Evolutionary conservation across 116 monocot species (phyloP), one percentile per base, ranked within the genome.

Genomic region (Phalaenopsis hybrid): DNA sequence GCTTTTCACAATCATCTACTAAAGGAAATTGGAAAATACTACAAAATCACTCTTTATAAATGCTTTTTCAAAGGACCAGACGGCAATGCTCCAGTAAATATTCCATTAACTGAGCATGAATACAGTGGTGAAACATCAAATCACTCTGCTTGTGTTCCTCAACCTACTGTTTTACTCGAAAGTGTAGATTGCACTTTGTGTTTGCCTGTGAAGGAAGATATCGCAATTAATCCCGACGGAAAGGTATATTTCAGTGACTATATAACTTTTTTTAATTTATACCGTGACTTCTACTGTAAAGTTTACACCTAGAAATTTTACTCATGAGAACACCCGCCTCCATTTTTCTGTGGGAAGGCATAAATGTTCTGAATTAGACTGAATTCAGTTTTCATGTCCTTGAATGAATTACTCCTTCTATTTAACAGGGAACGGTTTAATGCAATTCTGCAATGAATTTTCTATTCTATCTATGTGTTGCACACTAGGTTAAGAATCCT

Each of bases 161-260:
- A 16, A 73, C 12, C 34, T 43, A 31, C 41, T 15, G 41, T 43
- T 73, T 5, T 12, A 5, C 41, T 43, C 5, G 73, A 73, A 41
- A 5, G 17, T 43, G 43, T 43, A 73, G 45, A 8, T 46, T 75
- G 46, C n/a, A 45, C 8, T 46, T 75, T 33, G 2, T 46, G 5
- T 46, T 45, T 75, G 17, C 8, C 46, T 75, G 75, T 5, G 45
- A 75, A n/a, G 45, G 45, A 75, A 75, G 75, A 46, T 8, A 46
- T 33, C 21, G 18, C 44, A 75, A 75, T 75, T 13, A 46, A 46
- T 45, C 45, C n/a, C 46, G 75, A 1, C 0, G 21, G n/a, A 21
- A 75, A 45, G 75, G 75, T 75, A 45, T 46, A 8, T 75, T 75
- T 75, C 8, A 72, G n/a, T 75, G 10, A 12, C 46, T n/a, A 75